phyloP scores from a whole-genome alignment of 805 yeast genomes.

The Zygoascus flipseniorum region DNA sequence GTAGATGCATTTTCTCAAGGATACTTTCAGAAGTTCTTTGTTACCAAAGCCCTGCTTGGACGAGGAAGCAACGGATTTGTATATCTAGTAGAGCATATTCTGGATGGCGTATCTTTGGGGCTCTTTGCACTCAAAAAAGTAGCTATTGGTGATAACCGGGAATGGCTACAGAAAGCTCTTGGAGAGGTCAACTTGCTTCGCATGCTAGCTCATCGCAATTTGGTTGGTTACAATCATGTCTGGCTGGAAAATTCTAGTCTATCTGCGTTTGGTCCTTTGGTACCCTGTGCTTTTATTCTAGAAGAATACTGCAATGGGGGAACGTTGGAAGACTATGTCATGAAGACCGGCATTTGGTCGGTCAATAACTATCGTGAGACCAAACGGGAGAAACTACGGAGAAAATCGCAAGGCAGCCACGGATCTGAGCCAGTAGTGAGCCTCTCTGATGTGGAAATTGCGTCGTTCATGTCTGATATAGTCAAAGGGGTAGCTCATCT shows the following conservation, averaged over 20 bases:
- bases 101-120: slow-evolving; percentile 66
- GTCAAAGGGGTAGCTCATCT: slow-evolving; percentile 62
- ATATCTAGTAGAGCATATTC: slow-evolving; percentile 71
- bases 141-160: slow-evolving; percentile 68
- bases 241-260: slow-evolving; percentile 69
- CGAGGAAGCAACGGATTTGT: slow-evolving; percentile 83
- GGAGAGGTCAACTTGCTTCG: slow-evolving; percentile 68
- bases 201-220: slow-evolving; percentile 44
- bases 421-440: slow-evolving; percentile 21
- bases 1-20: slow-evolving; percentile 63
- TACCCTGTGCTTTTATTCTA: slow-evolving; percentile 71
- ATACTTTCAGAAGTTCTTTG: slow-evolving; percentile 62
- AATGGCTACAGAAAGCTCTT: slow-evolving; percentile 60
- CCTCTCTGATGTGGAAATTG: slow-evolving; percentile 47
- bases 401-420: slow-evolving; percentile 2
- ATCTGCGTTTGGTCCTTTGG: slow-evolving; percentile 45
- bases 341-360: slow-evolving; percentile 2
- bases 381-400: slow-evolving; percentile 28
- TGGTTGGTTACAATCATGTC: slow-evolving; percentile 82
- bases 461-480: slow-evolving; percentile 58
- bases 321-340: slow-evolving; percentile 61
- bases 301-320: slow-evolving; percentile 91
- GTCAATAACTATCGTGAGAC: slow-evolving; percentile 7
- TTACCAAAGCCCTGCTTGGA: slow-evolving; percentile 53
- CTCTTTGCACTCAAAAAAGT: slow-evolving; percentile 78